Evolutionary conservation across 345 rosid species (phyloP).

Genomic region (Lepidium aucheri): DNA sequence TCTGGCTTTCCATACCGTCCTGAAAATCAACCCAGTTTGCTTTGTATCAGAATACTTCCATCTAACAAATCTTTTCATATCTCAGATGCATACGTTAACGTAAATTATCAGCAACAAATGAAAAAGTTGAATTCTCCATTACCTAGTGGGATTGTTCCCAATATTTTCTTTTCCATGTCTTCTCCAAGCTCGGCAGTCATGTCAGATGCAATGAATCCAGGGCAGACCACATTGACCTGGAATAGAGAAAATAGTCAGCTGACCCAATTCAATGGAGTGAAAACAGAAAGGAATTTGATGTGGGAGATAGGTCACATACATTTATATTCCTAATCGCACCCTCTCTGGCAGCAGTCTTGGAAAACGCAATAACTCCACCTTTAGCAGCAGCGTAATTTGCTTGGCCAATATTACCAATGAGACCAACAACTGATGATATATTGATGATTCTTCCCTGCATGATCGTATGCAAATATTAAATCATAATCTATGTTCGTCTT

Average conservation of each 20-base stretch:
- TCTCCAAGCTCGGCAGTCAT: slow-evolving; percentile 94
- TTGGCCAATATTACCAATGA: slow-evolving; percentile 91
- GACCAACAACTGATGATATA: slow-evolving; percentile 89
- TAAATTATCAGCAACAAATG: not conserved
- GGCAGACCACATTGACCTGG: slow-evolving; percentile 89
- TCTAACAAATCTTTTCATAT: not conserved
- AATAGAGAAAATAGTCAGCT: not conserved
- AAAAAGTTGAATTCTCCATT: slow-evolving; percentile 16
- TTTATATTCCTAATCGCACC: slow-evolving; percentile 85
- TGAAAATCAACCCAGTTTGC: slow-evolving; percentile 23
- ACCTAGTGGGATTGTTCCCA: slow-evolving; percentile 87
- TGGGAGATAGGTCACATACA: slow-evolving; percentile 33
- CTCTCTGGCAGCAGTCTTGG: slow-evolving; percentile 85
- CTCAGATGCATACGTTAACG: not conserved
- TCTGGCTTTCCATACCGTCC: slow-evolving; percentile 97
- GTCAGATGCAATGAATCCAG: slow-evolving; percentile 93
- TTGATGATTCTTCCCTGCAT: slow-evolving; percentile 84
- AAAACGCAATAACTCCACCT: slow-evolving; percentile 92
- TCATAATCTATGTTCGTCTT: not conserved
- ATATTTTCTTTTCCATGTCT: slow-evolving; percentile 81
- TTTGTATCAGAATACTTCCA: not conserved
- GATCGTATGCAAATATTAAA: not conserved
- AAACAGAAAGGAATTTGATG: not conserved
- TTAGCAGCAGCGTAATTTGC: slow-evolving; percentile 98
- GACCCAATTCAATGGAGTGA: not conserved